Percentiles rank a stretch among this genome's conserved stretches.
Conservation (phyloP, 352 stramenopile species). For the Plasmopara viticola region DNA sequence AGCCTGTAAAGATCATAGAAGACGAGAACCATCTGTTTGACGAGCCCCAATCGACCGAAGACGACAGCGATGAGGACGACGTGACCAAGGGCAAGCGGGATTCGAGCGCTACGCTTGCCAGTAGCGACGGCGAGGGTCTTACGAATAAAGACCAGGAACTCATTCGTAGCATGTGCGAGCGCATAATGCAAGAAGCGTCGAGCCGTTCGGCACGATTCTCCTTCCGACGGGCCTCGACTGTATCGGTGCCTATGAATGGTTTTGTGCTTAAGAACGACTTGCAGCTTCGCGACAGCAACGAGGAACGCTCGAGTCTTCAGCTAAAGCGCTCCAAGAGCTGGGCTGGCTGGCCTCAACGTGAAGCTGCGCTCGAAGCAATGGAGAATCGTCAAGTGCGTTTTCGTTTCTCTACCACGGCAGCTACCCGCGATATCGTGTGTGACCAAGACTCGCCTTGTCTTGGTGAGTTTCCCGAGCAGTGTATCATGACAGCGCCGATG, state of each 20-base stretch:
- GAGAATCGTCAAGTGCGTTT: constrained; percentile 51
- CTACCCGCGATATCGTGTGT: constrained; percentile 51
- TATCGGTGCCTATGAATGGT: constrained; percentile 27
- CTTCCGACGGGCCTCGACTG: constrained; percentile 49
- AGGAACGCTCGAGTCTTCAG: constrained; percentile 7
- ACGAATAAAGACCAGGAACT: constrained; percentile 13
- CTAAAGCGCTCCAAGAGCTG: constrained; percentile 52
- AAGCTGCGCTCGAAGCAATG: constrained; percentile 51
- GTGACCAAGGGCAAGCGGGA: constrained; percentile 18
- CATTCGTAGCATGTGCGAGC: constrained; percentile 12
- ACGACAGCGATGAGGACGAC: constrained; percentile 4
- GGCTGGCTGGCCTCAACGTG: constrained; percentile 35
- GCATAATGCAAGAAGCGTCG: constrained; percentile 7
- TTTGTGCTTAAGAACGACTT: background rate
- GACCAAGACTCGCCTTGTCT: constrained; percentile 63
- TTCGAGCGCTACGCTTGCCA: constrained; percentile 17
- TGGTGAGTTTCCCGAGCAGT: constrained; percentile 50
- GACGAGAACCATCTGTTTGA: constrained; percentile 18
- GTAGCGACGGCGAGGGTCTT: constrained; percentile 20
- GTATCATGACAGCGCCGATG: constrained; percentile 22
- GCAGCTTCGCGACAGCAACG: constrained; percentile 12
- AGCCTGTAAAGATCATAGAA: constrained; percentile 23
- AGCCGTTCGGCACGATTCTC: constrained; percentile 5
- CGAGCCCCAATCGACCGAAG: background rate
- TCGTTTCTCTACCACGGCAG: constrained; percentile 50